Evolutionary conservation across 176 grass and related monocot species (phyloP).

Genomic region (Oryza australiensis): DNA sequence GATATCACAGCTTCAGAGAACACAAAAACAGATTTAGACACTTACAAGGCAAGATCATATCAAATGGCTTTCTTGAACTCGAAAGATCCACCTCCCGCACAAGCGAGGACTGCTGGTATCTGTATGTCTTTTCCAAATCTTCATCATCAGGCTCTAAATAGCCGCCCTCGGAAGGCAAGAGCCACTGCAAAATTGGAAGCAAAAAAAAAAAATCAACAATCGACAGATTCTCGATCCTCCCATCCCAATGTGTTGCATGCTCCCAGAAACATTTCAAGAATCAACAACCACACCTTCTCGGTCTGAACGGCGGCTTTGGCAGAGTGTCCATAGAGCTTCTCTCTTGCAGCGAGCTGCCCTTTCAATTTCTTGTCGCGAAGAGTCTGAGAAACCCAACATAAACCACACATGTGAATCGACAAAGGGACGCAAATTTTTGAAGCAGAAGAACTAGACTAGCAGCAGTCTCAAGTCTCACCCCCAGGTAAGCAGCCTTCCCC

Average conservation of each 20-base stretch:
- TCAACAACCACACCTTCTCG: constrained; percentile 54
- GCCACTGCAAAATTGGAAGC: constrained; percentile 57
- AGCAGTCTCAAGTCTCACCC: constrained; percentile 42
- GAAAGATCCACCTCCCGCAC: constrained; percentile 52
- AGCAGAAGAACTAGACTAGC: not conserved
- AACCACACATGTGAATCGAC: constrained; percentile 17
- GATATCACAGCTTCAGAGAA: constrained; percentile 28
- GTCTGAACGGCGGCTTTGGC: constrained; percentile 75
- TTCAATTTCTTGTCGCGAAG: constrained; percentile 82
- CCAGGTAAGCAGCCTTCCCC: constrained; percentile 58
- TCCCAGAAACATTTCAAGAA: not conserved
- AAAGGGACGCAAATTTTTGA: not conserved
- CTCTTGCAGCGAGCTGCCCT: constrained; percentile 65
- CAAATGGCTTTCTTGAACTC: constrained; percentile 75
- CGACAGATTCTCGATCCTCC: not conserved
- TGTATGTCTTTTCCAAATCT: constrained; percentile 73
- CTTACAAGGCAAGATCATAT: constrained; percentile 94
- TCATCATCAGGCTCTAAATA: constrained; percentile 72
- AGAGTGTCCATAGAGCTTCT: constrained; percentile 71
- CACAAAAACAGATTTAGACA: not conserved
- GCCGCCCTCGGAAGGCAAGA: constrained; percentile 65
- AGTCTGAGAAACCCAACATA: constrained; percentile 30
- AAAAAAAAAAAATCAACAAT: constrained; percentile 34
- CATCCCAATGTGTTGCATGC: not conserved
- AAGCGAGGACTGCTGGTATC: constrained; percentile 47